A percentile compares a stretch with the other conserved stretches of the same genome.
These are phyloP conservation scores for Cryptococcus amylolentus DNA, from an alignment of 1,284 basidiomycete genomes.

Conservation along the genomic window DNA sequence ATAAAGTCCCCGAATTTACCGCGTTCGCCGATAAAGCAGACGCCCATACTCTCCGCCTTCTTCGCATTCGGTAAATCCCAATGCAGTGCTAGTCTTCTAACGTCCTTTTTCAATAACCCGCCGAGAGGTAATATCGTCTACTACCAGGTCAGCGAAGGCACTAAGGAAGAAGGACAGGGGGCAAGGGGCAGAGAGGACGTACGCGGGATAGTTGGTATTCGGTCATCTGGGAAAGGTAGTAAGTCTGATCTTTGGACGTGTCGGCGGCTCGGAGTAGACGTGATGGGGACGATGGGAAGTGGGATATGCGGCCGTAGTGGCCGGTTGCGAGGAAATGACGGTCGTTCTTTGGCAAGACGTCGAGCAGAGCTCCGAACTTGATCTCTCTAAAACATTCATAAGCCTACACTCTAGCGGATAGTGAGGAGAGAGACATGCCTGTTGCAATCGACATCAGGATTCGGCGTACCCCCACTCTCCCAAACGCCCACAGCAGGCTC, in stretches of 20 bases:
- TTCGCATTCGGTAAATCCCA: constrained; percentile 71
- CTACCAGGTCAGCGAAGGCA: constrained; percentile 9
- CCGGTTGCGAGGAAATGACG: constrained; percentile 65
- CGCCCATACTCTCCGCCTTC: constrained; percentile 85
- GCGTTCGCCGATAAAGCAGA: constrained; percentile 92
- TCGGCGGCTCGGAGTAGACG: constrained; percentile 67
- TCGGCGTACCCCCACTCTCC: constrained; percentile 77
- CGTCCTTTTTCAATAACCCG: constrained; percentile 62
- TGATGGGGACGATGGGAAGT: constrained; percentile 41
- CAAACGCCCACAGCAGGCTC: constrained; percentile 73
- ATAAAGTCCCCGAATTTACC: constrained; percentile 70
- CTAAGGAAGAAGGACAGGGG: neutral
- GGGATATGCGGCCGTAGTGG: constrained; percentile 76
- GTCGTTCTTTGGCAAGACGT: constrained; percentile 55
- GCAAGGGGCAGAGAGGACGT: constrained; percentile 6
- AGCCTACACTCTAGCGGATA: constrained; percentile 60
- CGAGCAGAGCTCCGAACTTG: constrained; percentile 84
- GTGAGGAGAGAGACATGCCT: constrained; percentile 52
- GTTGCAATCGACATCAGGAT: constrained; percentile 94
- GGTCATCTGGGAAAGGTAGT: constrained; percentile 79
- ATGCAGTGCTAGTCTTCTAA: constrained; percentile 70
- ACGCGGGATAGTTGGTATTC: constrained; percentile 58
- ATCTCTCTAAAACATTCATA: constrained; percentile 62
- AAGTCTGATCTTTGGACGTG: constrained; percentile 81
- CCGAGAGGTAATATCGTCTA: constrained; percentile 78